Evolutionary conservation across 2,329 filamentous ascomycete species (phyloP), one percentile per base, ranked within the genome.

Genomic region (Lasiodiplodia gonubiensis): DNA sequence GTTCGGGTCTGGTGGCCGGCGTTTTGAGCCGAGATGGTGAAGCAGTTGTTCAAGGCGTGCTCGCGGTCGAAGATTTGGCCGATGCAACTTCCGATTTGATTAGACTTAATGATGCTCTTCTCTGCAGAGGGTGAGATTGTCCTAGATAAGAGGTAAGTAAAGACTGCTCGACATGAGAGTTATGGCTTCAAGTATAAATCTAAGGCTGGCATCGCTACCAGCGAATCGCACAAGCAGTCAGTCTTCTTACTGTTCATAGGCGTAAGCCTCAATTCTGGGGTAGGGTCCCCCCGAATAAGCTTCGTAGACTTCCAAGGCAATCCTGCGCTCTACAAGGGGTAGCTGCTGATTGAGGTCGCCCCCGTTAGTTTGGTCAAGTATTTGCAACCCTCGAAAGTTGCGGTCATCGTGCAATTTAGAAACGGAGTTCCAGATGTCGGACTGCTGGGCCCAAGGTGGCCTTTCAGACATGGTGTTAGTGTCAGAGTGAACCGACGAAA

Each of bases 31-130:
- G 46, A 51, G 46, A 52, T 51, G 42, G 35, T 21, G 46, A 63
- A 63, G 27, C 42, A 51, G 46, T 63, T 51, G 46, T 27, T 51
- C 25, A 63, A 33, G 49, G 59, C 59, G 25, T 21, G 30, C 30
- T 51, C 30, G n/a, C 59, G 59, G 46, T 63, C 21, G 59, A 63
- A 63, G 42, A 63, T 37, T 11, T 49, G 46, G 46, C 42, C 59
- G 30, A 14, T 27, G 30, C 59, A 63, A 30, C 30, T 37, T 11
- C 59, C 59, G 25, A 63, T 63, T 11, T 52, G n/a, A 3, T 16
- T 52, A 18, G 59, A 63, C 7, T 37, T 16, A 12, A 63, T 25
- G 46, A 63, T 4, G 1, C 37, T 16, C n/a, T 27, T 33, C 25
- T 18, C 16, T 27, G 4, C 21, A 12, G 23, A 25, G 25, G 18